Evolutionary conservation across 371 early-diverging fungal species (phyloP).

Genomic region (Mortierella sp.): DNA sequence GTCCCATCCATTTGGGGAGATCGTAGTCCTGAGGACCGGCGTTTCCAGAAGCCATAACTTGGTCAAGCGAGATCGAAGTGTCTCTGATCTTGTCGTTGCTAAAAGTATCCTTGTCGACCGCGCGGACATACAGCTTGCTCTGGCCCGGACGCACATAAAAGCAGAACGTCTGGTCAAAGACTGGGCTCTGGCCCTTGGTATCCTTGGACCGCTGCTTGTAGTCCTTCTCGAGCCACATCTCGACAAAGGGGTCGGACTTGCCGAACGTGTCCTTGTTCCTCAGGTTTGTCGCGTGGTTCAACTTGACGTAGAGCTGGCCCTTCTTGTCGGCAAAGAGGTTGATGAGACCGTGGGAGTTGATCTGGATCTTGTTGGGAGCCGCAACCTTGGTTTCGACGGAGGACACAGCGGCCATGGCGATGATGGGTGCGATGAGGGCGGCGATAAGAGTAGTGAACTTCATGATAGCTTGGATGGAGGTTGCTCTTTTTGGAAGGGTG

Average conservation of each 20-base stretch:
- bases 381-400: neutral
- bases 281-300: constrained; percentile 31
- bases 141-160: constrained; percentile 30
- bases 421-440: constrained; percentile 11
- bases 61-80: constrained; percentile 46
- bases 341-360: neutral
- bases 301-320: constrained; percentile 30
- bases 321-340: constrained; percentile 24
- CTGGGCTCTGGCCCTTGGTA: constrained; percentile 27
- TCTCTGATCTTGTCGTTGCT: constrained; percentile 64
- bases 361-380: neutral
- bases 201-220: constrained; percentile 51
- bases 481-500: neutral
- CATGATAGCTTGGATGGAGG: too few species aligned
- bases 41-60: constrained; percentile 30
- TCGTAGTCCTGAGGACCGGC: constrained; percentile 45
- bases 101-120: constrained; percentile 59
- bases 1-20: constrained; percentile 40
- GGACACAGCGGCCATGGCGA: neutral
- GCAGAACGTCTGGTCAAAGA: constrained; percentile 28
- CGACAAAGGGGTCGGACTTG: constrained; percentile 40
- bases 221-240: constrained; percentile 50
- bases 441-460: constrained; percentile 9
- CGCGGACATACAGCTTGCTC: constrained; percentile 58
- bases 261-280: constrained; percentile 26